Percentiles rank a stretch among this genome's conserved stretches.
These are phyloP conservation scores for Prunus davidiana DNA, from an alignment of 306 rosid species.

Conservation along the genomic window DNA sequence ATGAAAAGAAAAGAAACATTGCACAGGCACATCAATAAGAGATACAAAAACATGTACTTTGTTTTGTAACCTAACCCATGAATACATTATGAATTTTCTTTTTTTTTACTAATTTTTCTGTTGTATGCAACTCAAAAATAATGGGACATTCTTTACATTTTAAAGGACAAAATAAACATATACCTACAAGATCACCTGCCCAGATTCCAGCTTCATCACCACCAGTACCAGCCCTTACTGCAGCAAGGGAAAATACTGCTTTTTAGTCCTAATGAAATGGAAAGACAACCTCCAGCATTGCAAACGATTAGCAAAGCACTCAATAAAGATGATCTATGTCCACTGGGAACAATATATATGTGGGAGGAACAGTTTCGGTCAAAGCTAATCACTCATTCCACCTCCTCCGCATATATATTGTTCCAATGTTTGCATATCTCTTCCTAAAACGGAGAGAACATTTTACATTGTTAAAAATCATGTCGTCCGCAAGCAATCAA, in stretches of 20 bases:
- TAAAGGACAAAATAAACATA: slow-evolving; percentile 62
- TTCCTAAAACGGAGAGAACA: not conserved
- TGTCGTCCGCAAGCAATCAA: not conserved
- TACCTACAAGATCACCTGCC: slow-evolving; percentile 99
- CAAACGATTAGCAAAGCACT: slow-evolving; percentile 3
- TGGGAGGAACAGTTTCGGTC: not conserved
- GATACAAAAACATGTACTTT: not conserved
- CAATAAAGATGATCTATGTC: not conserved
- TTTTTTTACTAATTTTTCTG: not conserved
- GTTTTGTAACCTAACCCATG: not conserved
- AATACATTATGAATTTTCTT: not conserved
- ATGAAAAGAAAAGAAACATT: not conserved
- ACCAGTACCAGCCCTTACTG: slow-evolving; percentile 99
- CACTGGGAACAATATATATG: not conserved
- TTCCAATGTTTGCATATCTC: not conserved
- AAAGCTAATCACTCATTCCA: slow-evolving; percentile 19
- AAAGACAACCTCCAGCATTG: not conserved
- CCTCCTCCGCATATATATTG: slow-evolving; percentile 2
- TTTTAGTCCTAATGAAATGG: slow-evolving; percentile 15
- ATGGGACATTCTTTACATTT: slow-evolving; percentile 23
- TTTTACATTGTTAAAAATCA: not conserved
- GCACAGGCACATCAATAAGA: not conserved
- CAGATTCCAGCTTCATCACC: slow-evolving; percentile 99
- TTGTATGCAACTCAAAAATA: slow-evolving; percentile 7
- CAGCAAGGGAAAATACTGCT: slow-evolving; percentile 24